phyloP scores from a whole-genome alignment of 345 rosid species.

The Eucalyptus cloeziana region DNA sequence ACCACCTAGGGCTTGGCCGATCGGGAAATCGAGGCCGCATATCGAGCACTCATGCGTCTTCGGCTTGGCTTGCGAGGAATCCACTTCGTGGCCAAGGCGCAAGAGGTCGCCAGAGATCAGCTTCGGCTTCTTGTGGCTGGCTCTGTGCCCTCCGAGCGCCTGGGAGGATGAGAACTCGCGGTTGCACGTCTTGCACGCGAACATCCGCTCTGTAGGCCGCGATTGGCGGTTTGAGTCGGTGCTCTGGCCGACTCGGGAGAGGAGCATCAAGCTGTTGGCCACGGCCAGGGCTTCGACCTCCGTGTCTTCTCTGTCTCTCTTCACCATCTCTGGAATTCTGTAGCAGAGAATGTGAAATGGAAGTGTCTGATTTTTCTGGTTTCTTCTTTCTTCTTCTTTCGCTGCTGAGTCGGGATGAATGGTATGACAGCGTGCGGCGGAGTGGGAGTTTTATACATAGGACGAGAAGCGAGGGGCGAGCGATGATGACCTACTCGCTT shows the following conservation, averaged over 20 bases:
- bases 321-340: not conserved
- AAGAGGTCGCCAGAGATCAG: slow-evolving; percentile 5
- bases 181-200: slow-evolving; percentile 85
- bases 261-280: slow-evolving; percentile 56
- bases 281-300: not conserved
- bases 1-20: slow-evolving; percentile 93
- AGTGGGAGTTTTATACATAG: not conserved
- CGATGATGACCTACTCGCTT: not conserved
- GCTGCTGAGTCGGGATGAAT: not conserved
- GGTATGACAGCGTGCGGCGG: not conserved
- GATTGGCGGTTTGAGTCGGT: not conserved
- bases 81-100: not conserved
- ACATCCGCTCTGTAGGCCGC: slow-evolving; percentile 17
- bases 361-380: not conserved
- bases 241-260: slow-evolving; percentile 42
- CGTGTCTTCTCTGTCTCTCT: not conserved
- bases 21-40: slow-evolving; percentile 67
- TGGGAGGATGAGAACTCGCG: slow-evolving; percentile 63
- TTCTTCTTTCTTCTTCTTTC: not conserved
- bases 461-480: not conserved
- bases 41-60: slow-evolving; percentile 77
- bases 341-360: not conserved
- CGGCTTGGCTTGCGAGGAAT: slow-evolving; percentile 29
- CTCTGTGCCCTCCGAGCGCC: slow-evolving; percentile 91
- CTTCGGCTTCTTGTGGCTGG: slow-evolving; percentile 70